A percentile compares a stretch with the other conserved stretches of the same genome.
These are phyloP conservation scores for Microdochium bolleyi DNA, from an alignment of 2,329 filamentous ascomycete genomes.

Conservation along the genomic window DNA sequence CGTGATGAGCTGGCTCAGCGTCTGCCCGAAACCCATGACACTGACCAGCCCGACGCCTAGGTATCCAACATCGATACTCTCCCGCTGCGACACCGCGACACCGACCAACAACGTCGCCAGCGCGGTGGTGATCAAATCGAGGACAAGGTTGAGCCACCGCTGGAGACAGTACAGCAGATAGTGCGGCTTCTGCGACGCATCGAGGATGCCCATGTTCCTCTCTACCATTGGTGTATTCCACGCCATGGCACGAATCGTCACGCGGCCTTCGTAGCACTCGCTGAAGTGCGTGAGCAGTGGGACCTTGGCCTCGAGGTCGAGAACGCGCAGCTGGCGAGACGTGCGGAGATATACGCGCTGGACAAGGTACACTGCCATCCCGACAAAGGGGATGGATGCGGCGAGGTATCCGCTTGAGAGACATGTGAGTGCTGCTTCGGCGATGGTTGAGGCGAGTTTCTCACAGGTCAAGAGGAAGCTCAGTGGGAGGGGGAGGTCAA, in stretches of 20 bases:
- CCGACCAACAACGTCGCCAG: slow-evolving; percentile 34
- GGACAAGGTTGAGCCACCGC: slow-evolving; percentile 37
- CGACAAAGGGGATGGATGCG: slow-evolving; percentile 30
- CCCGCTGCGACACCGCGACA: slow-evolving; percentile 24
- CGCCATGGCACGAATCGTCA: slow-evolving; percentile 40
- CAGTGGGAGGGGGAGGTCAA: slow-evolving; percentile 11
- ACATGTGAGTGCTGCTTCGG: slow-evolving; percentile 33
- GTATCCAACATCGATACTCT: slow-evolving; percentile 15
- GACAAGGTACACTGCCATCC: slow-evolving; percentile 32
- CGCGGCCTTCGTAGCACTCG: slow-evolving; percentile 36
- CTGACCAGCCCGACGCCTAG: slow-evolving; percentile 19
- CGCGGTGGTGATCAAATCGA: slow-evolving; percentile 35
- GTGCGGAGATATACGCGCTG: slow-evolving; percentile 47
- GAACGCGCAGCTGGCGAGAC: slow-evolving; percentile 43
- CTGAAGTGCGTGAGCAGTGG: slow-evolving; percentile 42
- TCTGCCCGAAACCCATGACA: slow-evolving; percentile 18
- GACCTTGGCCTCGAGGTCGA: slow-evolving; percentile 42
- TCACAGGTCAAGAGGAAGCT: slow-evolving; percentile 23
- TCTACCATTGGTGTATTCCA: slow-evolving; percentile 31
- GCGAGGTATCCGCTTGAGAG: slow-evolving; percentile 34
- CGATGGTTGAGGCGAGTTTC: slow-evolving; percentile 13
- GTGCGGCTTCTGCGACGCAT: slow-evolving; percentile 38
- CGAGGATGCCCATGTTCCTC: slow-evolving; percentile 26
- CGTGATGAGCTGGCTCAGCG: slow-evolving; percentile 20
- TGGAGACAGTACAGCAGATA: slow-evolving; percentile 41